phyloP scores from a whole-genome alignment of 2,329 filamentous ascomycete genomes.

The Pseudogymnoascus sp. region DNA sequence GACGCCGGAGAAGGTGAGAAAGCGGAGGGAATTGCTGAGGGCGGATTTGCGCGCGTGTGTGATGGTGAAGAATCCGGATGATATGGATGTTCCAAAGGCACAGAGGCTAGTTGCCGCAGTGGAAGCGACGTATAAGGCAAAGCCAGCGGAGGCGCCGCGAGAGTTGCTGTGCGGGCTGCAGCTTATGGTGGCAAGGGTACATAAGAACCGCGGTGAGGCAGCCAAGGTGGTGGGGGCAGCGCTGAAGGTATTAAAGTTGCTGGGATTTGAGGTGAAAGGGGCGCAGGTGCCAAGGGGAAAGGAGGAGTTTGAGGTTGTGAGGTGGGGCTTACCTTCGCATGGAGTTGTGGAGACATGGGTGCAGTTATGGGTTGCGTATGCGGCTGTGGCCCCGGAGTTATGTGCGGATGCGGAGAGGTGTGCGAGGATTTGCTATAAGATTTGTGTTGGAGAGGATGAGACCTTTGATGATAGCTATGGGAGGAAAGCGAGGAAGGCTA shows the following conservation, averaged over 20 bases:
- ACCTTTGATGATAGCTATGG: constrained; percentile 22
- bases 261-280: not conserved
- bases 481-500: constrained; percentile 15
- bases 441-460: constrained; percentile 29
- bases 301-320: not conserved
- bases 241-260: not conserved
- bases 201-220: not conserved
- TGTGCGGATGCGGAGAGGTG: constrained; percentile 23
- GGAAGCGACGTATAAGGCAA: not conserved
- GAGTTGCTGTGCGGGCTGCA: not conserved
- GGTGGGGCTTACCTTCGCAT: constrained; percentile 27
- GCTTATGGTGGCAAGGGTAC: not conserved
- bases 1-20: not conserved
- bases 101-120: not conserved
- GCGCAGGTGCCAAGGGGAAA: not conserved
- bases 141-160: not conserved
- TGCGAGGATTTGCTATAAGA: constrained; percentile 26
- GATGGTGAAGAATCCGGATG: not conserved
- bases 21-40: not conserved
- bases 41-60: not conserved
- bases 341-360: constrained; percentile 25
- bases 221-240: not conserved
- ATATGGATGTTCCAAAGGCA: not conserved
- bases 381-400: constrained; percentile 14
- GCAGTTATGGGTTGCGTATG: constrained; percentile 22